Evolutionary conservation across 768 basidiomycete species (phyloP).

Genomic region (Boletellus ananiceps): DNA sequence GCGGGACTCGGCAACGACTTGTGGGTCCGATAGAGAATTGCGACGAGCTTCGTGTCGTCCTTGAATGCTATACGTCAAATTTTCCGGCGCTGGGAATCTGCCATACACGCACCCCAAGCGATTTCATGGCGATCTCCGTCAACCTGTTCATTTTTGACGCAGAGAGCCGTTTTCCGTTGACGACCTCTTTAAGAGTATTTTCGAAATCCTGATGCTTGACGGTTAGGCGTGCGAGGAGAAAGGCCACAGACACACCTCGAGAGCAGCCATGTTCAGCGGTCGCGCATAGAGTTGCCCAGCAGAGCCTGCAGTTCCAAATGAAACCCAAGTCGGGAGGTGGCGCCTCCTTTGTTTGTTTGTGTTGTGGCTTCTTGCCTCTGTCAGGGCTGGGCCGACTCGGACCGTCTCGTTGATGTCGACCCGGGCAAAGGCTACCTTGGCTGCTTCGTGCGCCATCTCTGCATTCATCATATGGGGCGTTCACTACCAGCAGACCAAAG

Average conservation of each 20-base stretch:
- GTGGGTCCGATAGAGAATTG: conserved; percentile 85
- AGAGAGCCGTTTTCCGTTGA: conserved; percentile 79
- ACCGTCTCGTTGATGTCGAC: conserved; percentile 45
- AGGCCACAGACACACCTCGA: conserved; percentile 33
- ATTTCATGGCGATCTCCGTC: conserved; percentile 71
- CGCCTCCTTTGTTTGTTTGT: conserved; percentile 36
- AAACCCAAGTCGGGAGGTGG: conserved; percentile 14
- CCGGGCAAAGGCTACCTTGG: conserved; percentile 71
- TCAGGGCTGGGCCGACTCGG: conserved; percentile 8
- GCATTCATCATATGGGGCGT: conserved; percentile 82
- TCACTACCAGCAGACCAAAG: conserved; percentile 79
- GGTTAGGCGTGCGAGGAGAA: conserved; percentile 4
- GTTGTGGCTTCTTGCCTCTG: conserved; percentile 24
- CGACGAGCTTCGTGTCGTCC: conserved; percentile 85
- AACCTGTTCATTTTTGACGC: conserved; percentile 78
- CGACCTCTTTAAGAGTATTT: conserved; percentile 71
- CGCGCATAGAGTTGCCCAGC: conserved; percentile 19
- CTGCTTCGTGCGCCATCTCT: conserved; percentile 57
- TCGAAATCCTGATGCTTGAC: conserved; percentile 65
- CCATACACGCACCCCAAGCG: conserved; percentile 59
- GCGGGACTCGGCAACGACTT: conserved; percentile 61
- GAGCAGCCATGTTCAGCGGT: conserved; percentile 35
- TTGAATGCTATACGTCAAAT: conserved; percentile 28
- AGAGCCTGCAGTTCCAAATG: conserved; percentile 6
- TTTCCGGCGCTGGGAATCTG: background rate